phyloP scores from a whole-genome alignment of 2,329 filamentous ascomycete genomes.

The Fonsecaea monophora region DNA sequence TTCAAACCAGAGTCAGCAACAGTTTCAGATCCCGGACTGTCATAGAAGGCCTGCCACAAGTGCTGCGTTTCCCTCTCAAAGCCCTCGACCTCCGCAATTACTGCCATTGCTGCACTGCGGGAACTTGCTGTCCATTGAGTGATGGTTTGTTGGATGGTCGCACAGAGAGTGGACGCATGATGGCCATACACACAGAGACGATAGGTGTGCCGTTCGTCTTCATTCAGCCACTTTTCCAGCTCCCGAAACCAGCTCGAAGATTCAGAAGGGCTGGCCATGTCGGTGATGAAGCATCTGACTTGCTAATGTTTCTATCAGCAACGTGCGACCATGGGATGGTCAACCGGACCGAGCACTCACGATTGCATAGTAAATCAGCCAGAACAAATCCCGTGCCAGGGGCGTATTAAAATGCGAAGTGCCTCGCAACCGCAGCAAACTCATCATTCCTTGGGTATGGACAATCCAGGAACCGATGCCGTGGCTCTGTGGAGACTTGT shows the following conservation, averaged over 20 bases:
- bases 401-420: slow-evolving; percentile 19
- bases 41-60: neutral
- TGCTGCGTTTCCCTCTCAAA: slow-evolving; percentile 23
- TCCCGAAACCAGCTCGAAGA: slow-evolving; percentile 30
- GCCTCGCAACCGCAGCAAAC: slow-evolving; percentile 30
- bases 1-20: slow-evolving; percentile 5
- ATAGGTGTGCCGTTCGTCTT: slow-evolving; percentile 19
- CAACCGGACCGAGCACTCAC: slow-evolving; percentile 14
- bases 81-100: slow-evolving; percentile 19
- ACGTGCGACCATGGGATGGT: neutral
- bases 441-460: slow-evolving; percentile 32
- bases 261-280: slow-evolving; percentile 27
- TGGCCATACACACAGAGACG: slow-evolving; percentile 27
- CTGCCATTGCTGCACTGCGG: neutral
- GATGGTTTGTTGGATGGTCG: slow-evolving; percentile 22
- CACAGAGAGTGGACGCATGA: slow-evolving; percentile 23
- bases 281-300: slow-evolving; percentile 29
- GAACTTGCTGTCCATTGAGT: neutral
- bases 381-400: slow-evolving; percentile 29
- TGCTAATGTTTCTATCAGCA: slow-evolving; percentile 21
- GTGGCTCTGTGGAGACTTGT: neutral
- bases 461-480: slow-evolving; percentile 29
- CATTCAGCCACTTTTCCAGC: slow-evolving; percentile 19
- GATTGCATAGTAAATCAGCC: slow-evolving; percentile 27
- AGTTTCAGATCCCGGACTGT: neutral